Evolutionary conservation across 352 stramenopile species (phyloP).

Genomic region (Elongisporangium undulatum): DNA sequence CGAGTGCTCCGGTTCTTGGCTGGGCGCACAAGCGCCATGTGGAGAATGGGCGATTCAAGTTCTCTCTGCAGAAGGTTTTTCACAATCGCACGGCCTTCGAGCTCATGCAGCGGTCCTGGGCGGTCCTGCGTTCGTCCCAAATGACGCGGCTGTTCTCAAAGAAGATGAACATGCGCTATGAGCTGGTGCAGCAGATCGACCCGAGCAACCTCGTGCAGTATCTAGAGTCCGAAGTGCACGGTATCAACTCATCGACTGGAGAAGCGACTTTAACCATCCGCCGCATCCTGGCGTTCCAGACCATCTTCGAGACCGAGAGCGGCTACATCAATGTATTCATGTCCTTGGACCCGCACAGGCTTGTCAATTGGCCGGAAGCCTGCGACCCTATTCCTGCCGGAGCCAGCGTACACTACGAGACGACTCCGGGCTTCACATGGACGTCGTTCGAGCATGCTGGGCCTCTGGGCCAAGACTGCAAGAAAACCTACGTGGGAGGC

Average conservation of each 20-base stretch:
- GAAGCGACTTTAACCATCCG: constrained; percentile 15
- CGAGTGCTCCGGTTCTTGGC: constrained; percentile 33
- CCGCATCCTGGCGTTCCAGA: background rate
- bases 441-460: constrained; percentile 14
- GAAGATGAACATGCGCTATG: constrained; percentile 33
- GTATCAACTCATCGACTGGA: constrained; percentile 8
- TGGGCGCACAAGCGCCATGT: constrained; percentile 22
- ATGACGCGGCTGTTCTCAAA: constrained; percentile 21
- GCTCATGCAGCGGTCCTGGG: constrained; percentile 17
- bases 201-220: too few relatives aligned
- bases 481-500: constrained; percentile 14
- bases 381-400: background rate
- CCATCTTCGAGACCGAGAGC: background rate
- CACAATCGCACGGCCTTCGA: constrained; percentile 6
- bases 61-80: constrained; percentile 26
- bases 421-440: constrained; percentile 16
- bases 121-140: constrained; percentile 11
- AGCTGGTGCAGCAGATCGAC: too few relatives aligned
- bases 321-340: background rate
- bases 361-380: constrained; percentile 12
- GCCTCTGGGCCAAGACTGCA: constrained; percentile 6
- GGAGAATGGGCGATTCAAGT: constrained; percentile 26
- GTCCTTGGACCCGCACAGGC: background rate
- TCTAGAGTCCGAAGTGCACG: constrained; percentile 23
- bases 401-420: background rate